Evolutionary conservation across 2,329 filamentous ascomycete species (phyloP), one percentile per base, ranked within the genome.

Genomic region (Aspergillus niger): DNA sequence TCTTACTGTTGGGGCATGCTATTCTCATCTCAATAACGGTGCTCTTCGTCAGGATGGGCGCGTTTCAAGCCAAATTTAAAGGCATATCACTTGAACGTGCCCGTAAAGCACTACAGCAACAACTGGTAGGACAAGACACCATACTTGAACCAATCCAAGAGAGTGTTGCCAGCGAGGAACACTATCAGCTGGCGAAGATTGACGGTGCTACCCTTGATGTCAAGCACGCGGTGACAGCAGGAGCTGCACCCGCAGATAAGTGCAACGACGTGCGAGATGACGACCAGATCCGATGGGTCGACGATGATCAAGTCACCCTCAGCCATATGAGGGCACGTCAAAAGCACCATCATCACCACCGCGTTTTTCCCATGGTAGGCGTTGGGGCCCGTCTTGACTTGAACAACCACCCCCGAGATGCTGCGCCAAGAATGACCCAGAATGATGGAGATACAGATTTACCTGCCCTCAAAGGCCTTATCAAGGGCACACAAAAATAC

Each of bases 11-110:
- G 6, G 89, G 89, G 1, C 87, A 86, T 57, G 80, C 85, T 11
- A 85, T 91, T n/a, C 86, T 87, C 69, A 86, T 91, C 2, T 88
- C 85, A 1, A 83, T 85, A 36, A 85, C 84, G 64, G 88, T 89
- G 2, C 82, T 91, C 3, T 74, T 83, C 50, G 81, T 87, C 7
- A 80, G 88, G 41, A 85, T 83, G 67, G 77, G 80, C 60, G 85
- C 85, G 10, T 91, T 91, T 65, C 84, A 89, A 72, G 80, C 77
- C 59, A 83, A 85, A 20, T 86, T 90, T 61, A 76, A 82, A 58
- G 75, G 80, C 47, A 80, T 89, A 58, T 81, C 82, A 2, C 72
- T 79, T 64, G 68, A 70, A 28, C 67, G 63, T 11, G 65, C 65
- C 54, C 61, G 53, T 39, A 64, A 57, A 32, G 58, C 39, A 8